Percentiles rank a stretch among this genome's conserved stretches.
Evolutionary conservation across 129 eudicot species (phyloP).

Genomic region (Ambrosia artemisiifolia): DNA sequence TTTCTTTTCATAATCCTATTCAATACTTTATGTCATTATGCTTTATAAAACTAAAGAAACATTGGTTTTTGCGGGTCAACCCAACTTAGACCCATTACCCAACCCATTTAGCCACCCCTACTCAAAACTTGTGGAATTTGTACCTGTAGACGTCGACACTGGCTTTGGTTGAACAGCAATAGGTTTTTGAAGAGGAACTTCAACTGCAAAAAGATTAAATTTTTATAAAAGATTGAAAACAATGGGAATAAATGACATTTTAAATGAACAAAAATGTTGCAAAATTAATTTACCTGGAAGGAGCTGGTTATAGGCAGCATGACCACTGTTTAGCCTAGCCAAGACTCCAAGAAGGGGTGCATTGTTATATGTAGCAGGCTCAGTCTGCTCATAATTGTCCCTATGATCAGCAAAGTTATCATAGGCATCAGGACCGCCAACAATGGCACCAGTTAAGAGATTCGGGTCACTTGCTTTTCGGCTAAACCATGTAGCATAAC

Average conservation of each 20-base stretch:
- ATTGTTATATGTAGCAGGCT: conserved; percentile 96
- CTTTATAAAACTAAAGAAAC: background rate
- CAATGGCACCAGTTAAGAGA: conserved; percentile 79
- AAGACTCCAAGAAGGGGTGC: conserved; percentile 88
- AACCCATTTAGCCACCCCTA: background rate
- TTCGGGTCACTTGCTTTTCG: conserved; percentile 82
- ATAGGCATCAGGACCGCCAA: conserved; percentile 98
- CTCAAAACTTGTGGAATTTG: background rate
- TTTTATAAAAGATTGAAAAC: background rate
- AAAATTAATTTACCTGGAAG: conserved; percentile 56
- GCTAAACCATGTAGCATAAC: conserved; percentile 89
- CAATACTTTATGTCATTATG: background rate
- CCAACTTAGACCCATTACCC: background rate
- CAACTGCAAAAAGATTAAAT: conserved; percentile 40
- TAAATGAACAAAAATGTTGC: background rate
- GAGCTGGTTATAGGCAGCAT: conserved; percentile 57
- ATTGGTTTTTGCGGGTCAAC: background rate
- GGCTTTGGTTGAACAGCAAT: conserved; percentile 35
- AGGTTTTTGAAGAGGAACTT: conserved; percentile 51
- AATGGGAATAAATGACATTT: background rate
- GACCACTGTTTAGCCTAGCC: conserved; percentile 74
- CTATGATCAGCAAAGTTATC: conserved; percentile 96
- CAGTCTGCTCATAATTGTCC: conserved; percentile 96
- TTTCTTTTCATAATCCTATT: background rate
- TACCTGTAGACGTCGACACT: conserved; percentile 47